Conservation (phyloP, 2,329 filamentous ascomycete genomes). For the Bipolaris bicolor region DNA sequence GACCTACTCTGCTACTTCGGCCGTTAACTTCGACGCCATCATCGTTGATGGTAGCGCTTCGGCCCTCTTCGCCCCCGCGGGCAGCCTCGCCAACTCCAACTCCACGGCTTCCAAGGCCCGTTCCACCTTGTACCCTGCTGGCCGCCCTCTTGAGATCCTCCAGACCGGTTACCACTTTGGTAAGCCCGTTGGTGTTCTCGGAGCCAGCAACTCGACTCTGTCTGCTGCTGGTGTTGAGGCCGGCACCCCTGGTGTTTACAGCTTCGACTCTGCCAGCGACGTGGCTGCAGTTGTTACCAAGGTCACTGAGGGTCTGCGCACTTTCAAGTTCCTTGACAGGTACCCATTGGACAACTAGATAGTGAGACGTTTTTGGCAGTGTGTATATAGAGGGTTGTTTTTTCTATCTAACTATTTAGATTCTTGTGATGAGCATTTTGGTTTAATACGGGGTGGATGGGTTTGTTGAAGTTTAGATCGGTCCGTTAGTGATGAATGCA, state of each 20-base stretch:
- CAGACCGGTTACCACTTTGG: constrained; percentile 69
- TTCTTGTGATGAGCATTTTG: neutral
- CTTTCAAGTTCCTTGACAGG: constrained; percentile 70
- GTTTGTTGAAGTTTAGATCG: neutral
- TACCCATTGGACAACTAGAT: constrained; percentile 61
- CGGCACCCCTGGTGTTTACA: constrained; percentile 48
- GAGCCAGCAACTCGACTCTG: constrained; percentile 52
- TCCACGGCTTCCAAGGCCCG: constrained; percentile 24
- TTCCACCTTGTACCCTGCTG: constrained; percentile 67
- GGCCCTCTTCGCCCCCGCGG: constrained; percentile 59
- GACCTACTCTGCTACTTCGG: constrained; percentile 71
- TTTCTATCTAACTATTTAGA: no score
- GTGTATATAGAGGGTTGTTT: neutral
- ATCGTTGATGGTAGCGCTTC: constrained; percentile 62
- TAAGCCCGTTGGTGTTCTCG: constrained; percentile 70
- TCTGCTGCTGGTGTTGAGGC: constrained; percentile 54
- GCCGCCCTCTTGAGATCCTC: constrained; percentile 68
- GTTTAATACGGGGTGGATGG: no score
- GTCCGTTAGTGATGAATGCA: neutral
- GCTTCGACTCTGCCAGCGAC: constrained; percentile 17
- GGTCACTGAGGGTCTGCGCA: constrained; percentile 61
- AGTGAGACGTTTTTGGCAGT: no score
- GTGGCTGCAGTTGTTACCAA: constrained; percentile 25
- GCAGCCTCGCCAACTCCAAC: constrained; percentile 36
- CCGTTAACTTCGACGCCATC: constrained; percentile 67